A percentile compares a stretch with the other conserved stretches of the same genome.
phyloP scores from a whole-genome alignment of 176 grass and related monocot genomes.

The Musa itinerans region DNA sequence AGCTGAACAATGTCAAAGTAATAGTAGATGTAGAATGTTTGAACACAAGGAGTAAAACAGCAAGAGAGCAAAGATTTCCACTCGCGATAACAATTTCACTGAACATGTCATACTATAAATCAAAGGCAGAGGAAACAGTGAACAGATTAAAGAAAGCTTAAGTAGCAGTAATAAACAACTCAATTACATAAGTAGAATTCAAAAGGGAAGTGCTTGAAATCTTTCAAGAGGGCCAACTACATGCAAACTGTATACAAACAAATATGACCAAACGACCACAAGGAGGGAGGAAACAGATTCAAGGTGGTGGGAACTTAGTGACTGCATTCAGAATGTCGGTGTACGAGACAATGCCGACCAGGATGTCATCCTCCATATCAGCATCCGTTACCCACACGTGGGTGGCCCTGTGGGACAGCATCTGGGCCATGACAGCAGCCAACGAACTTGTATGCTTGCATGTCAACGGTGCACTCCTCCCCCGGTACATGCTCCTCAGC shows the following conservation, averaged over 20 bases:
- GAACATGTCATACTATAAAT: too few species aligned
- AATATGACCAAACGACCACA: neutral
- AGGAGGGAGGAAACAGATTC: neutral
- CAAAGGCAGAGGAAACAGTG: too few species aligned
- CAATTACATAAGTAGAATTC: too few species aligned
- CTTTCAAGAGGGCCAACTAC: too few species aligned
- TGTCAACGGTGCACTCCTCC: conserved; percentile 35
- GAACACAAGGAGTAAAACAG: too few species aligned
- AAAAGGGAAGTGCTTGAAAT: too few species aligned
- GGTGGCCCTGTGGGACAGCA: conserved; percentile 45
- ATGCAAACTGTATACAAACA: neutral
- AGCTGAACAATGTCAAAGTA: too few species aligned
- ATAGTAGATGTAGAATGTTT: too few species aligned
- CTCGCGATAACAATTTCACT: too few species aligned
- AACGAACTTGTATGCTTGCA: conserved; percentile 48
- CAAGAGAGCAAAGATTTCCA: too few species aligned
- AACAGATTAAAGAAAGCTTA: too few species aligned
- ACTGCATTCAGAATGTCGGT: conserved; percentile 42
- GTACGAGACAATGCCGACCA: conserved; percentile 53
- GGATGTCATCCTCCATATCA: conserved; percentile 10
- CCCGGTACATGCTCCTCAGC: conserved; percentile 24
- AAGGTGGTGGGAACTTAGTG: conserved; percentile 8
- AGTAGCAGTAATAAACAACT: too few species aligned
- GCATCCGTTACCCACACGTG: conserved; percentile 45
- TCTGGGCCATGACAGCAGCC: conserved; percentile 58